These are phyloP conservation scores for Coffea eugenioides DNA, from an alignment of 257 asterid genomes.

Conservation along the genomic window DNA sequence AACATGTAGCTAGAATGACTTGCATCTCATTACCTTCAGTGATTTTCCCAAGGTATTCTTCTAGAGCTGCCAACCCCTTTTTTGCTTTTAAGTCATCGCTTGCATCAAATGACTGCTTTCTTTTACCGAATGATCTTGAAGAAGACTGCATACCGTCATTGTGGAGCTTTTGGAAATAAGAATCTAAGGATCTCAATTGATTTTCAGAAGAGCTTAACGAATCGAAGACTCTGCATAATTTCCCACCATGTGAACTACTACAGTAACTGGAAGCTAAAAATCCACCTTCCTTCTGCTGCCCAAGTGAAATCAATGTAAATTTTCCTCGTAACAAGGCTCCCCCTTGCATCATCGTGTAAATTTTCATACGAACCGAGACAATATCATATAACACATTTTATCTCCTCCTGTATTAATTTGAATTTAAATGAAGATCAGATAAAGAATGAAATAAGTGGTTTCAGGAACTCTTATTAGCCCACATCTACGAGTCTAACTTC, in stretches of 20 bases:
- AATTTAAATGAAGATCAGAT: background rate
- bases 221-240: constrained; percentile 25
- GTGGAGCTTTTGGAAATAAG: constrained; percentile 57
- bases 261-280: constrained; percentile 1
- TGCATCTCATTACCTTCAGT: constrained; percentile 30
- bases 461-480: background rate
- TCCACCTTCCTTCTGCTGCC: background rate
- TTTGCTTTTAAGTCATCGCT: constrained; percentile 27
- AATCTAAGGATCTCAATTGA: constrained; percentile 60
- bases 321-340: constrained; percentile 2
- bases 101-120: constrained; percentile 18
- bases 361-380: background rate
- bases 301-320: background rate
- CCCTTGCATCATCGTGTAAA: constrained; percentile 7
- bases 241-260: constrained; percentile 27
- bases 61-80: constrained; percentile 40
- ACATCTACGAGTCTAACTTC: too few relatives aligned
- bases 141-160: constrained; percentile 29
- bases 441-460: background rate
- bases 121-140: constrained; percentile 18
- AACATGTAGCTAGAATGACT: background rate
- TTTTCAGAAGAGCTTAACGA: constrained; percentile 41
- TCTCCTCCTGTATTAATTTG: background rate
- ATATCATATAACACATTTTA: background rate
- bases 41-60: constrained; percentile 44